These are phyloP conservation scores for Adansonia rubrostipa DNA, from an alignment of 441 rosid species.

Conservation along the genomic window DNA sequence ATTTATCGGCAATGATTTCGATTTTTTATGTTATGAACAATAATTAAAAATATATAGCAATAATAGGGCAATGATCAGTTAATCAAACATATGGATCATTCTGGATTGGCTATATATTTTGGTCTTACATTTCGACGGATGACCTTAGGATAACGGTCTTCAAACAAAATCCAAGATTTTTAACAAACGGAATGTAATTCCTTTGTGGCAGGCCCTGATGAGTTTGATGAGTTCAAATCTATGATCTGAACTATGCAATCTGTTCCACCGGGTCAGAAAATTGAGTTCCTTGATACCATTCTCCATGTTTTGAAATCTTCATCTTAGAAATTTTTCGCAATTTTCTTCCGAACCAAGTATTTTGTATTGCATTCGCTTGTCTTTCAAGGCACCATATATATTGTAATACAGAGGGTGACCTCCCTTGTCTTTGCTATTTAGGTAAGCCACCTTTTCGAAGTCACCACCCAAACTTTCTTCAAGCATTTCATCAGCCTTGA, in stretches of 20 bases:
- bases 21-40: too few species aligned
- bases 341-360: conserved; percentile 38
- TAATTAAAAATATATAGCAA: neutral
- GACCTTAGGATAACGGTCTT: conserved; percentile 56
- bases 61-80: neutral
- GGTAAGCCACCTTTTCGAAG: conserved; percentile 30
- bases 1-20: conserved; percentile 44
- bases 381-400: conserved; percentile 42
- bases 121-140: conserved; percentile 45
- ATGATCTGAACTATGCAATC: conserved; percentile 55
- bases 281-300: conserved; percentile 40
- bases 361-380: conserved; percentile 32
- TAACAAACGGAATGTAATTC: conserved; percentile 36
- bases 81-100: neutral
- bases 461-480: conserved; percentile 39
- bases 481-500: conserved; percentile 34
- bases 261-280: conserved; percentile 46
- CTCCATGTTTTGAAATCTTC: conserved; percentile 49
- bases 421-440: conserved; percentile 41
- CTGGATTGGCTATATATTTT: neutral
- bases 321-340: conserved; percentile 40
- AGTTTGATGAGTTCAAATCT: conserved; percentile 46
- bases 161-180: conserved; percentile 37
- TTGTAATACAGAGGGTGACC: conserved; percentile 56
- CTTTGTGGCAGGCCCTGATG: conserved; percentile 38